A percentile compares a stretch with the other conserved stretches of the same genome.
phyloP scores from a whole-genome alignment of 139 green algal genomes.

The Ettlia oleoabundans region DNA sequence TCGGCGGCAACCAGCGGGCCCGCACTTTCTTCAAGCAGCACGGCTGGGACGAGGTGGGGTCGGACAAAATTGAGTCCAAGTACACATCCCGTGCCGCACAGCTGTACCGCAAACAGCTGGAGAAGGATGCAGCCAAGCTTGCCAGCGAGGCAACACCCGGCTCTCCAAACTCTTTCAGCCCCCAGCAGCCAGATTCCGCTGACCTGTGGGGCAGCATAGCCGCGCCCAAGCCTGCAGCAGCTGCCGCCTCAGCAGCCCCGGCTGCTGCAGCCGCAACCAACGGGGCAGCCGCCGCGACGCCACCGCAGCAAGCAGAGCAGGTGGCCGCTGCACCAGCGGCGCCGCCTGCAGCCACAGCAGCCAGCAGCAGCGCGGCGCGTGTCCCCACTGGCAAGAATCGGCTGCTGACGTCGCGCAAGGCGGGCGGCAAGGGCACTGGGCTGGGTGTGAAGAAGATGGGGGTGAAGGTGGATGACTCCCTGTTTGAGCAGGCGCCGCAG shows the following conservation, averaged over 20 bases:
- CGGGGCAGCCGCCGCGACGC: conserved; percentile 15
- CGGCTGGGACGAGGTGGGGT: conserved; percentile 83
- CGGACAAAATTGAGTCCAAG: conserved; percentile 95
- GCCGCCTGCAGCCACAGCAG: background rate
- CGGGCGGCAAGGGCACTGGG: conserved; percentile 57
- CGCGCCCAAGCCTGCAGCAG: conserved; percentile 7
- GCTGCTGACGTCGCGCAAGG: conserved; percentile 32
- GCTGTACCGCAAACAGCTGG: conserved; percentile 89
- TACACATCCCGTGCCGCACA: conserved; percentile 94
- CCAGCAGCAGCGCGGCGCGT: background rate
- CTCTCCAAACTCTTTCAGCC: background rate
- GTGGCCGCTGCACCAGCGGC: background rate
- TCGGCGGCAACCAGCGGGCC: conserved; percentile 89
- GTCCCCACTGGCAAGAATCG: conserved; percentile 41
- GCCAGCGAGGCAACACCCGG: background rate
- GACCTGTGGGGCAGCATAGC: conserved; percentile 5
- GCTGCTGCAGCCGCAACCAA: conserved; percentile 11
- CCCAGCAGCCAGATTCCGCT: conserved; percentile 9
- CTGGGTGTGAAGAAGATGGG: conserved; percentile 89
- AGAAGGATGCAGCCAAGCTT: conserved; percentile 84
- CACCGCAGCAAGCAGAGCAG: background rate
- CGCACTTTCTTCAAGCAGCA: conserved; percentile 98
- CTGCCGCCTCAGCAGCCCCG: background rate
- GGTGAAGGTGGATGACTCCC: conserved; percentile 77
- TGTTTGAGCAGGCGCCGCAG: conserved; percentile 78